These are phyloP conservation scores for Suillus discolor DNA, from an alignment of 768 basidiomycete genomes.

Conservation along the genomic window DNA sequence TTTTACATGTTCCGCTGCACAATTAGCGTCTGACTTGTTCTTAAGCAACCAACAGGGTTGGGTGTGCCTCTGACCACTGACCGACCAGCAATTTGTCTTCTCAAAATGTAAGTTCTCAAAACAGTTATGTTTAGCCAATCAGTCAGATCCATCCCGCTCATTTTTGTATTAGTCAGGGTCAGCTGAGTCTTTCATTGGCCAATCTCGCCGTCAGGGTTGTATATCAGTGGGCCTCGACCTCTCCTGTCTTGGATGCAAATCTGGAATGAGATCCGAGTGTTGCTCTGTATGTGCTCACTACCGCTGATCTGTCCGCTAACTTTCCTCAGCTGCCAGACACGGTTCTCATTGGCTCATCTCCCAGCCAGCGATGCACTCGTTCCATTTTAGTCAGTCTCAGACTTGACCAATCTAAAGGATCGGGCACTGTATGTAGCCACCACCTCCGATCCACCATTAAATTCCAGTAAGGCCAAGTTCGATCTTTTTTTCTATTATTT, in stretches of 20 bases:
- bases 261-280: background rate
- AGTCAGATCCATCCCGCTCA: background rate
- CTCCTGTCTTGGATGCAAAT: background rate
- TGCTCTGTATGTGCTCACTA: background rate
- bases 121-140: background rate
- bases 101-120: background rate
- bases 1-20: background rate
- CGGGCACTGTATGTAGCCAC: background rate
- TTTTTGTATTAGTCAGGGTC: background rate
- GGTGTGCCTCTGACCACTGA: background rate
- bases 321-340: background rate
- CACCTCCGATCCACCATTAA: background rate
- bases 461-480: background rate
- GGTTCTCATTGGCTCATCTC: background rate
- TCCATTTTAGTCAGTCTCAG: background rate
- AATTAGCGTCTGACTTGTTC: background rate
- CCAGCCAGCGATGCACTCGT: background rate
- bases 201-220: background rate
- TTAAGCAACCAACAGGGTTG: background rate
- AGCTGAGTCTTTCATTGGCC: background rate
- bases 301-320: background rate
- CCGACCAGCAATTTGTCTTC: background rate
- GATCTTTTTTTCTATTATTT: background rate
- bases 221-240: background rate
- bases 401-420: background rate